A percentile compares a stretch with the other conserved stretches of the same genome.
Conservation (phyloP, 768 basidiomycete genomes). For the Serendipita sp. region DNA sequence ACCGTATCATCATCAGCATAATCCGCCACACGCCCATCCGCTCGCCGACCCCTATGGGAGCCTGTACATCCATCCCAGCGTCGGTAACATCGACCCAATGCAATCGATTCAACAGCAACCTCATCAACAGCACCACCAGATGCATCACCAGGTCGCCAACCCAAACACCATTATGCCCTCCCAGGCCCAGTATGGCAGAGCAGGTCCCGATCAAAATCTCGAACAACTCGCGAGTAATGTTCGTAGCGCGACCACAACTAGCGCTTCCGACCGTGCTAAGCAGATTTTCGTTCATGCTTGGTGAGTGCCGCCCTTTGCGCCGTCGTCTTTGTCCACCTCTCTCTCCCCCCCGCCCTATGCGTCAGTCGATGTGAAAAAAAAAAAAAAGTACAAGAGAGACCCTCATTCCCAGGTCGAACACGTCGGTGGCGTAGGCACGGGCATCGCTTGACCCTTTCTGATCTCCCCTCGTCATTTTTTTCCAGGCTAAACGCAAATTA, state of each 20-base stretch:
- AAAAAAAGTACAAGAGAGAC: no score
- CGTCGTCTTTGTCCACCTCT: constrained; percentile 2
- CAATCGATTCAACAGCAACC: neutral
- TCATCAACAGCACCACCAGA: constrained; percentile 19
- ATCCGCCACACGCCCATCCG: neutral
- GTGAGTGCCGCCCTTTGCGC: constrained; percentile 27
- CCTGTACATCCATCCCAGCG: constrained; percentile 20
- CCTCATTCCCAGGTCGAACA: neutral
- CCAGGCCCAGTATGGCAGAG: constrained; percentile 51
- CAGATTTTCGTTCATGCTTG: constrained; percentile 89
- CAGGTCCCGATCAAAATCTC: constrained; percentile 66
- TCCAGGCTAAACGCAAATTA: constrained; percentile 41
- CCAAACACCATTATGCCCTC: constrained; percentile 28
- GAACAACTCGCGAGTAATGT: constrained; percentile 80
- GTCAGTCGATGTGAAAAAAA: no score
- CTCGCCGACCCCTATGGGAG: neutral
- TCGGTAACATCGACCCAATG: constrained; percentile 4
- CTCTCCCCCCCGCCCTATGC: neutral
- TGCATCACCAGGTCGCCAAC: constrained; percentile 14
- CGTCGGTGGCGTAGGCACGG: neutral
- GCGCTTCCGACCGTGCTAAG: constrained; percentile 78
- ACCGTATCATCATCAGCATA: constrained; percentile 6
- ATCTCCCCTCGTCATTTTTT: neutral
- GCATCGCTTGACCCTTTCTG: neutral
- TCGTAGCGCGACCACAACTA: constrained; percentile 75